A percentile compares a stretch with the other conserved stretches of the same genome.
Evolutionary conservation across 306 rosid species (phyloP).

Genomic region (Citrullus amarus): DNA sequence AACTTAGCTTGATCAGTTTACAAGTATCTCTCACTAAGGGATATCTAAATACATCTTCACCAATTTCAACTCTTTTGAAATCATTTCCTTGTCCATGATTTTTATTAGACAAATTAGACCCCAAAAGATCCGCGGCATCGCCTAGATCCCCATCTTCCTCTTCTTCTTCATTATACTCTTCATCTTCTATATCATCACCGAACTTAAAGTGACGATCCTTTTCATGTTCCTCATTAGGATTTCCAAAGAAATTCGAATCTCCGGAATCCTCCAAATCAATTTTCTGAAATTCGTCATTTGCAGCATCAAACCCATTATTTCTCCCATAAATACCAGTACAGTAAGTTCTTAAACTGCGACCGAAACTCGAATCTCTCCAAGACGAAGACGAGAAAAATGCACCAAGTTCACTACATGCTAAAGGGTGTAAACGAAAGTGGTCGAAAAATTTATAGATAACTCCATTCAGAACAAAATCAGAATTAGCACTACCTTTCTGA

Average conservation of each 20-base stretch:
- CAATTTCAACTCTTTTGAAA: constrained; percentile 33
- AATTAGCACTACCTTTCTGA: background rate
- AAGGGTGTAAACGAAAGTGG: constrained; percentile 15
- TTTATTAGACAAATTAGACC: constrained; percentile 18
- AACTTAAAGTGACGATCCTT: constrained; percentile 6
- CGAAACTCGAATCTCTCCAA: constrained; percentile 13
- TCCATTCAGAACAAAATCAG: background rate
- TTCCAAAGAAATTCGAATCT: constrained; percentile 17
- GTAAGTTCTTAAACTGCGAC: constrained; percentile 17
- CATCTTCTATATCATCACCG: constrained; percentile 11
- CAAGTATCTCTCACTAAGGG: constrained; percentile 63
- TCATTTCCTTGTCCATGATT: constrained; percentile 11
- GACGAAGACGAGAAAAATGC: constrained; percentile 22
- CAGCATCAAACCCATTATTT: constrained; percentile 8
- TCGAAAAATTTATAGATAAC: constrained; percentile 7
- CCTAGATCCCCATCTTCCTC: constrained; percentile 20
- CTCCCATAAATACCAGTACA: constrained; percentile 12
- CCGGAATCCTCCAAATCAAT: constrained; percentile 21
- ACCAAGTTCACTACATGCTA: constrained; percentile 2
- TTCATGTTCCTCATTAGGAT: constrained; percentile 10
- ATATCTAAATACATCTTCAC: constrained; percentile 48
- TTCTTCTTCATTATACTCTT: constrained; percentile 16
- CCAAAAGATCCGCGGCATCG: constrained; percentile 28
- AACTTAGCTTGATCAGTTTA: constrained; percentile 47
- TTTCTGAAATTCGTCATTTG: constrained; percentile 15